Conservation (phyloP, 352 stramenopile species). For the Hyaloperonospora brassicae region DNA sequence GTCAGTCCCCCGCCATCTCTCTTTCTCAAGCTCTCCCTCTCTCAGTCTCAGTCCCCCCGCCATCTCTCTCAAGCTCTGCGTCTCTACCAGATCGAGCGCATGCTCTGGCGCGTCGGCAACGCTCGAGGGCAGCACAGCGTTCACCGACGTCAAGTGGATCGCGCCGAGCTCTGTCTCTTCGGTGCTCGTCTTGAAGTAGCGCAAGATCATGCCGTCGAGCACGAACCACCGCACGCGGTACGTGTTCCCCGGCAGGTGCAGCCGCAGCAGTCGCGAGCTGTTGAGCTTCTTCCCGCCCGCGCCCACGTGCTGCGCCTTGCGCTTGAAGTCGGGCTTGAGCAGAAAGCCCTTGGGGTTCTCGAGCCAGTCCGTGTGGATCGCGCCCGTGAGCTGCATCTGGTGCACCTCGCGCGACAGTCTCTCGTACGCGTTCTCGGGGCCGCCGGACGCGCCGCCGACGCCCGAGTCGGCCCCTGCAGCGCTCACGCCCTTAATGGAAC, state of each 20-base stretch:
- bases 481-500: slow-evolving; percentile 33
- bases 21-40: background rate
- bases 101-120: slow-evolving; percentile 81
- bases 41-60: background rate
- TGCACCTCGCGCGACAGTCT: slow-evolving; percentile 86
- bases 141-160: slow-evolving; percentile 82
- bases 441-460: slow-evolving; percentile 22
- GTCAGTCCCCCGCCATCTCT: background rate
- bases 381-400: slow-evolving; percentile 84
- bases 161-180: slow-evolving; percentile 84
- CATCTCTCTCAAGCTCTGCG: background rate
- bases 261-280: slow-evolving; percentile 58
- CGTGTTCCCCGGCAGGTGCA: slow-evolving; percentile 72
- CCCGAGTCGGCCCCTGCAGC: slow-evolving; percentile 9
- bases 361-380: slow-evolving; percentile 85
- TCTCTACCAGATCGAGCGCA: slow-evolving; percentile 67
- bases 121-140: slow-evolving; percentile 81
- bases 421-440: slow-evolving; percentile 80
- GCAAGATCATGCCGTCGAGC: slow-evolving; percentile 83
- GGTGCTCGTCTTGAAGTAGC: slow-evolving; percentile 82
- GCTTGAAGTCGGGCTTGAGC: slow-evolving; percentile 86
- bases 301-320: slow-evolving; percentile 75
- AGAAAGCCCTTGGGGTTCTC: slow-evolving; percentile 86
- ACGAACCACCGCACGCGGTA: slow-evolving; percentile 84
- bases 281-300: slow-evolving; percentile 84